Evolutionary conservation across 1,284 basidiomycete genomes (phyloP), one percentile per base, ranked within the genome.

Genomic region (Kalmanozyma brasiliensis): DNA sequence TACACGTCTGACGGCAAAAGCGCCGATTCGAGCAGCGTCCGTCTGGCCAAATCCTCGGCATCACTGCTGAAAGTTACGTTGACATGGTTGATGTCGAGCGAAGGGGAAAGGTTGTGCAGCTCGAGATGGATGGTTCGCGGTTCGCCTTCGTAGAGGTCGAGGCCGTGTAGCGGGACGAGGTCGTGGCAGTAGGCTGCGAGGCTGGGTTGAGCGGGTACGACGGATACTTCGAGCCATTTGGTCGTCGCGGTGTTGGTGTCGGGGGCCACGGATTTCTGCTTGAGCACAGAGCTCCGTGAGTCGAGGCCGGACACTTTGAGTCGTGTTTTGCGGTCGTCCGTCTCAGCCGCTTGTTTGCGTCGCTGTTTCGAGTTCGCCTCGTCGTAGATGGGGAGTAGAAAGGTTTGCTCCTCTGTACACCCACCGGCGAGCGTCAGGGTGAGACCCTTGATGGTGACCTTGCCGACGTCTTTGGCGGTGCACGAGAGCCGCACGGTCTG

Each of bases 131-230:
- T 89, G 0, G 84, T 87, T 1, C 90, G 90, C 91, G 84, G 88
- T 85, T 98, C 95, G 38, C 95, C 95, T 51, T 95, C 88, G 78
- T 93, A 95, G 49, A 98, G 84, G 90, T 95, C 94, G 24, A 97
- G 85, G 1, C 93, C 92, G 2, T 92, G 92, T 76, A 95, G 91
- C 0, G 52, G 56, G 0, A 89, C 92, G 16, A 96, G 84, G 7
- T 91, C 92, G n/a, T 90, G 91, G 79, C 91, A 86, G 63, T 91
- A 87, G 76, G 96, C 90, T 52, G 91, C 87, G 49, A 98, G 84
- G 29, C 93, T 82, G 4, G 95, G 95, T 77, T 94, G 92, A 68
- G 92, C 89, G 3, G 90, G 88, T 9, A 94, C 88, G 16, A 97
- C 90, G 30, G 86, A 84, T 77, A 89, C 91, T 75, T 92, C 87